Conservation (phyloP, 2,329 filamentous ascomycete species). For the Diatrype stigma region DNA sequence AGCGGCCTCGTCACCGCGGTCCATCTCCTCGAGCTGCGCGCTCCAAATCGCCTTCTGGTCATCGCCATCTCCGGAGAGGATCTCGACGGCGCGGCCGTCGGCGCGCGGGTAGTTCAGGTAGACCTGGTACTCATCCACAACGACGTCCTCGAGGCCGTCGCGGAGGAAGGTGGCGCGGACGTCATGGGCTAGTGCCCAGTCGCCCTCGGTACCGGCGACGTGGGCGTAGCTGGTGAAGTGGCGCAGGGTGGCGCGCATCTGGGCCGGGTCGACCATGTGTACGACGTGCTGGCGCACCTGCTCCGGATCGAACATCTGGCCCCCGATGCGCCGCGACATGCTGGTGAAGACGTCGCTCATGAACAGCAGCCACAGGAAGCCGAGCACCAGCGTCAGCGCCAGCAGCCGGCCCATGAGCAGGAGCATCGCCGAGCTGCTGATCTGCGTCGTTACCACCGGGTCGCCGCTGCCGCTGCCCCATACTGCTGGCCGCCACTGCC, state of each 20-base stretch:
- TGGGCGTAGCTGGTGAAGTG: constrained; percentile 84
- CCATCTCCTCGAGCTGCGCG: constrained; percentile 78
- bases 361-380: constrained; percentile 79
- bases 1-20: constrained; percentile 57
- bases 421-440: constrained; percentile 41
- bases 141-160: constrained; percentile 70
- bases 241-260: constrained; percentile 67
- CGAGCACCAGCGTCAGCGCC: constrained; percentile 70
- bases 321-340: constrained; percentile 58
- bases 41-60: constrained; percentile 64
- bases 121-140: constrained; percentile 75
- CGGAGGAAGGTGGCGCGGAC: constrained; percentile 72
- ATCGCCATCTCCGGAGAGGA: constrained; percentile 66
- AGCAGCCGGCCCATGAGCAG: constrained; percentile 70
- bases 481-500: too few species aligned
- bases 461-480: constrained; percentile 1
- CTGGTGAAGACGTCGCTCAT: constrained; percentile 76
- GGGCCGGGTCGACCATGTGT: constrained; percentile 63
- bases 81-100: constrained; percentile 74
- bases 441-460: constrained; percentile 17
- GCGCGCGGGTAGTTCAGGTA: constrained; percentile 87
- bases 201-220: constrained; percentile 90
- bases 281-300: constrained; percentile 74
- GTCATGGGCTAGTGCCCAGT: constrained; percentile 80
- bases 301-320: constrained; percentile 77